Conservation (phyloP, 352 stramenopile genomes). For the Phytophthora europaea region DNA sequence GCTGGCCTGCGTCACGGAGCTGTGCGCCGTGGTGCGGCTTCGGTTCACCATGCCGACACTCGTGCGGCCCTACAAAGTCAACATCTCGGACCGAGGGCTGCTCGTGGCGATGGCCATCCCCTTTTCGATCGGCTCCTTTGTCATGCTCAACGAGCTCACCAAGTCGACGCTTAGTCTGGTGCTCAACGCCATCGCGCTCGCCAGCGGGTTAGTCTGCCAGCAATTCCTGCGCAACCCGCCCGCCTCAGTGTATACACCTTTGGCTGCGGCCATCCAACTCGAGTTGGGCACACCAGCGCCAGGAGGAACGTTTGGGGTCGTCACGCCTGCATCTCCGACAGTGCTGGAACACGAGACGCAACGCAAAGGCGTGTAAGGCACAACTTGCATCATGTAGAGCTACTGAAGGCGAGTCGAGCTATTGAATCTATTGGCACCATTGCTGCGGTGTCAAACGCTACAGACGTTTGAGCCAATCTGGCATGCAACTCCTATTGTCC, state of each 20-base stretch:
- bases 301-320: constrained; percentile 32
- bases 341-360: constrained; percentile 22
- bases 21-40: constrained; percentile 92
- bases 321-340: constrained; percentile 27
- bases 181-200: constrained; percentile 64
- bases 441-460: constrained; percentile 1
- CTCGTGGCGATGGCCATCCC: constrained; percentile 55
- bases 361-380: constrained; percentile 26
- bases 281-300: constrained; percentile 26
- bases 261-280: constrained; percentile 44
- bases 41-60: constrained; percentile 80
- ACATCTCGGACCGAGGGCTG: constrained; percentile 65
- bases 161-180: constrained; percentile 63
- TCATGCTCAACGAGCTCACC: constrained; percentile 75
- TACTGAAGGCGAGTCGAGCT: constrained; percentile 2
- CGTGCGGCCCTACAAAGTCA: constrained; percentile 82
- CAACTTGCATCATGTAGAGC: constrained; percentile 11
- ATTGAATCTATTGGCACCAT: constrained; percentile 16
- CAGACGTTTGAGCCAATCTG: constrained; percentile 10
- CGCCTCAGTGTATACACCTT: constrained; percentile 48
- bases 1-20: constrained; percentile 91
- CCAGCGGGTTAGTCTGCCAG: constrained; percentile 63
- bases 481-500: constrained; percentile 28
- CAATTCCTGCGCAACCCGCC: constrained; percentile 57
- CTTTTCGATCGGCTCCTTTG: constrained; percentile 68